phyloP scores from a whole-genome alignment of 768 basidiomycete species.

The Leccinum truebloodii region DNA sequence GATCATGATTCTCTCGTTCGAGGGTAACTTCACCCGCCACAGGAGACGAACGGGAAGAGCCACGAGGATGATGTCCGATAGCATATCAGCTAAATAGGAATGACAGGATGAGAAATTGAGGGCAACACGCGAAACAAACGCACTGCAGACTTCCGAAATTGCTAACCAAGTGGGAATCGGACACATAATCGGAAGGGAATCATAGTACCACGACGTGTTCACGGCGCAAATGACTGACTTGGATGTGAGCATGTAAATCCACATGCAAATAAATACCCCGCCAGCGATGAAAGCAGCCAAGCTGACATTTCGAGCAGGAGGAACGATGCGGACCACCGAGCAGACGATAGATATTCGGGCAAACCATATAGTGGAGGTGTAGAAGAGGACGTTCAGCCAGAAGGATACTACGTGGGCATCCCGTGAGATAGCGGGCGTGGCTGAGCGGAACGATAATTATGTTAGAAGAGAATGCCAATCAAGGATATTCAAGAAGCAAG shows the following conservation, averaged over 20 bases:
- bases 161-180: slow-evolving; percentile 47
- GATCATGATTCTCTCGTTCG: slow-evolving; percentile 40
- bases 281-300: slow-evolving; percentile 3
- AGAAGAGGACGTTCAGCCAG: slow-evolving; percentile 24
- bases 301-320: slow-evolving; percentile 13
- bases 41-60: slow-evolving; percentile 47
- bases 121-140: slow-evolving; percentile 18
- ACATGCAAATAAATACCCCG: slow-evolving; percentile 18
- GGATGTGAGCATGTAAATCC: slow-evolving; percentile 18
- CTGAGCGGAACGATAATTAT: slow-evolving; percentile 30
- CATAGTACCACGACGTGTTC: slow-evolving; percentile 39
- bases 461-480: background rate
- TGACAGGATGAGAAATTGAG: background rate
- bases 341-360: slow-evolving; percentile 27
- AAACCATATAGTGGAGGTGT: slow-evolving; percentile 30
- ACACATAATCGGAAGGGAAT: slow-evolving; percentile 38
- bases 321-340: slow-evolving; percentile 28
- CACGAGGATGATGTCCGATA: slow-evolving; percentile 49
- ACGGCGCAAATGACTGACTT: slow-evolving; percentile 44
- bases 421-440: slow-evolving; percentile 14
- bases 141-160: slow-evolving; percentile 53
- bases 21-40: slow-evolving; percentile 41
- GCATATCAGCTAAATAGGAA: slow-evolving; percentile 41
- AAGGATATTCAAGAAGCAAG: background rate
- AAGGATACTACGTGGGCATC: slow-evolving; percentile 17